Base-by-base conservation (phyloP, 1,284 basidiomycete species). In the Ganoderma lingzhi region DNA sequence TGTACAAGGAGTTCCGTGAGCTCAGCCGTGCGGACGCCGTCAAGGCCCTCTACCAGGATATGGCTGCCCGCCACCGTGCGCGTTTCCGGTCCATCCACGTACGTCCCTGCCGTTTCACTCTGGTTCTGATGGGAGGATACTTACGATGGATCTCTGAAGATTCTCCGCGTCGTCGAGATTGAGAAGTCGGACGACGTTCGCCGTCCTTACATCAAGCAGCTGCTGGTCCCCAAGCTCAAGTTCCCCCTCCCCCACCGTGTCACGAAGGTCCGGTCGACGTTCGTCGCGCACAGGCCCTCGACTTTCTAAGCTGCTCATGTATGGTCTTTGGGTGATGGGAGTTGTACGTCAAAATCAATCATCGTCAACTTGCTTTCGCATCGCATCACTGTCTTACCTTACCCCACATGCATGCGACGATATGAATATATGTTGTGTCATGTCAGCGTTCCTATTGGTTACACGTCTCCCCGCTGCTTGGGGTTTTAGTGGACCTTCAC, bases 11-110 rank as follows among this genome's bases (percentile, higher is more conserved):
- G 88, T 99, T 96, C 94, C 96, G 97, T 80, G 97, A 98, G 77
- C 91, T 99, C 76, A 90, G 89, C 77, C 93, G 98, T 76, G 93
- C 96, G 71, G 97, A 96, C 82, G 97, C 98, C 73, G 98, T 99
- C 81, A 96, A 96, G 89, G 88, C 92, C 77, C 87, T 99, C 84
- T 99, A 99, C 91, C 97, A 99, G 87, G 97, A 99, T 86, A 99
- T 99, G 97, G 96, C 98, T 79, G 96, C 97, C 74, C 91, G 97
- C 77, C 98, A 99, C 86, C 96, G 97, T 86, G 97, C 97, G 76
- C 96, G 98, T 81, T 99, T 99, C 92, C 91, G 97, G 84, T 98
- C 95, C 67, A 97, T 99, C 84, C 96, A 98, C 84, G 95, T 96
- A 77, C 74, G 91, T 84, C 9, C 3, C 39, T 35, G 78, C 75